Evolutionary conservation across 2,329 filamentous ascomycete genomes (phyloP), one percentile per base, ranked within the genome.

Genomic region (Parafenestella ontariensis): DNA sequence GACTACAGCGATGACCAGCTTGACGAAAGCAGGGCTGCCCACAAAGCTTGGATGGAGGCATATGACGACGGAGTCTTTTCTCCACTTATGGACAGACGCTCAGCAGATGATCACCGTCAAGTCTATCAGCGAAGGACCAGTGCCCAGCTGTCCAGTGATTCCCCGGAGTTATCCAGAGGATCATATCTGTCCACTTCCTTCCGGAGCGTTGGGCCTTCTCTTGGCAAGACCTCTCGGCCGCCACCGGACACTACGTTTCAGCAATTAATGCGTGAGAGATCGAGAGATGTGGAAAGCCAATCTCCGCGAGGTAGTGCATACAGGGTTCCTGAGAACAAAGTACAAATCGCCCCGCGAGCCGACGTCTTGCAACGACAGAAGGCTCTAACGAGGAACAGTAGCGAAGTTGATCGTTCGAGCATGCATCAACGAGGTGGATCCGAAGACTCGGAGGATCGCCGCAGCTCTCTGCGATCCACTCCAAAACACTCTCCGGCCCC

Each of bases 1-100:
- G 63, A 62, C 4, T 56, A 58, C 17, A 45, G 20, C 28, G 61
- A 66, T 18, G 59, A 58, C 18, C 60, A 63, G 17, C 46, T 56
- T 11, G 62, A 70, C 31, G 59, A 62, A 29, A 52, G 20, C 13
- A 70, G 62, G 34, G 28, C 39, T 9, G 52, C 67, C 9, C 58
- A 66, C 26, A 68, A 62, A 46, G 44, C 54, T 6, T 78, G 76
- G 76, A 78, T 78, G 76, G 71, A 76, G 26, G 59, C 64, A 8
- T 76, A 77, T 50, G 76, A 78, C 34, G 66, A 69, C 13, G 56
- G 64, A 8, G 63, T 75, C 2, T 77, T 77, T 28, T 58, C 61
- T 11, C 53, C 66, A n/a, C 28, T 67, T 3, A 46, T 59, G 15
- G 60, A 71, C 20, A 59, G 53, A 20, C 49, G 39, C 41, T 41